Evolutionary conservation across 176 grass and related monocot genomes (phyloP).

Genomic region (Areca catechu): DNA sequence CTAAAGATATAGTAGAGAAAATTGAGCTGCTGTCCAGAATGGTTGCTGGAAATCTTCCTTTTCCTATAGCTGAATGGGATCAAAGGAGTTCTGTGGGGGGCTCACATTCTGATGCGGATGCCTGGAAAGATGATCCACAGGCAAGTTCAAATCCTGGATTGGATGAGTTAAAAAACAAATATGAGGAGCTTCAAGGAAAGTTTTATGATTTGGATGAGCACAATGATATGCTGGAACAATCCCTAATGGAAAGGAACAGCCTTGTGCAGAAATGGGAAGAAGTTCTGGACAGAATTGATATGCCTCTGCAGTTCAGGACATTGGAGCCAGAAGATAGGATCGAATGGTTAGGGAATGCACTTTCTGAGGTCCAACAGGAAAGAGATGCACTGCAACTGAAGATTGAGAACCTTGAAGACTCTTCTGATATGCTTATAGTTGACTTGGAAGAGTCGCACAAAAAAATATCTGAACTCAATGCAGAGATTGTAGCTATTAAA

Average conservation of each 20-base stretch:
- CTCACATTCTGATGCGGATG: conserved; percentile 38
- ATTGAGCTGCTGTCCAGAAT: conserved; percentile 79
- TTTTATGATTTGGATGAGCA: conserved; percentile 92
- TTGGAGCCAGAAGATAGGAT: no score
- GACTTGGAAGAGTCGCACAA: conserved; percentile 83
- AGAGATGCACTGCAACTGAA: conserved; percentile 69
- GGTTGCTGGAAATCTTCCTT: conserved; percentile 33
- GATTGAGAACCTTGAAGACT: conserved; percentile 90
- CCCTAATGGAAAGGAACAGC: conserved; percentile 77
- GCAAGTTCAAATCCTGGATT: conserved; percentile 34
- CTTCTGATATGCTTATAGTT: conserved; percentile 77
- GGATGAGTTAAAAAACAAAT: conserved; percentile 65
- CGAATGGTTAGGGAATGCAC: conserved; percentile 38
- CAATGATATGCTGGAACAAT: conserved; percentile 94
- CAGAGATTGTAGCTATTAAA: conserved; percentile 67
- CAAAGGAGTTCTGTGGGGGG: conserved; percentile 38
- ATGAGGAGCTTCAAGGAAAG: conserved; percentile 65
- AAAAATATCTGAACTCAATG: conserved; percentile 80
- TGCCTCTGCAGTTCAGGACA: no score
- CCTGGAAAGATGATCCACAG: conserved; percentile 40
- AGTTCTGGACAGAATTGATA: no score
- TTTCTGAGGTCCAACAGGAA: conserved; percentile 60
- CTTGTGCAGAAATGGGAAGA: conserved; percentile 83
- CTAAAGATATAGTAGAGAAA: conserved; percentile 80
- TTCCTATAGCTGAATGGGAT: conserved; percentile 38